These are phyloP conservation scores for Xylaria arbuscula DNA, from an alignment of 2,329 filamentous ascomycete genomes.

Conservation along the genomic window DNA sequence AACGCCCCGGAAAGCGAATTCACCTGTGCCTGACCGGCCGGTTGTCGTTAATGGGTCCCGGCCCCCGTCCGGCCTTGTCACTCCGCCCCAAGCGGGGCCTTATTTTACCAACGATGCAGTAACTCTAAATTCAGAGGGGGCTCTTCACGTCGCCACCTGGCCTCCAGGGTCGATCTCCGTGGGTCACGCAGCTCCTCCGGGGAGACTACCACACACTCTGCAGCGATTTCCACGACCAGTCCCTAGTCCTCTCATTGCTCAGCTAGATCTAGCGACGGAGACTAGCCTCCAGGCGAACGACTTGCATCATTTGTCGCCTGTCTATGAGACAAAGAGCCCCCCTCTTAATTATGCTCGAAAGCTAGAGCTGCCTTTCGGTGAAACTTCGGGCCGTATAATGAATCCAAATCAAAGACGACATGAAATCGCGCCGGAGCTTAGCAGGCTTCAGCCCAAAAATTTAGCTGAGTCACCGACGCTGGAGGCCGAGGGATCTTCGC, in stretches of 20 bases:
- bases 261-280: slow-evolving; percentile 65
- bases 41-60: slow-evolving; percentile 59
- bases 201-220: slow-evolving; percentile 30
- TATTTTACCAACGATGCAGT: slow-evolving; percentile 50
- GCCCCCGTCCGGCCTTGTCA: slow-evolving; percentile 27
- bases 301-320: slow-evolving; percentile 72
- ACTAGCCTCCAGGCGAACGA: slow-evolving; percentile 58
- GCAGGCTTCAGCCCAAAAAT: slow-evolving; percentile 48
- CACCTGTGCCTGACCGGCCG: slow-evolving; percentile 56
- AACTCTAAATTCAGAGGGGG: slow-evolving; percentile 40
- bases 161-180: slow-evolving; percentile 30
- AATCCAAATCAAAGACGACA: slow-evolving; percentile 35
- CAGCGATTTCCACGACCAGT: slow-evolving; percentile 54
- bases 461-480: slow-evolving; percentile 41
- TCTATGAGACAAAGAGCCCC: slow-evolving; percentile 77
- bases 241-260: slow-evolving; percentile 63
- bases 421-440: slow-evolving; percentile 40
- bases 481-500: slow-evolving; percentile 39
- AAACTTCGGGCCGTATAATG: slow-evolving; percentile 37
- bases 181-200: slow-evolving; percentile 10
- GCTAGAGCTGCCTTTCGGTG: slow-evolving; percentile 55
- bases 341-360: slow-evolving; percentile 72
- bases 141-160: slow-evolving; percentile 39
- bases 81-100: slow-evolving; percentile 34
- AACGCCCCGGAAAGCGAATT: slow-evolving; percentile 41